Conservation (phyloP, 1,284 basidiomycete genomes). For the Ceratobasidium sp. region DNA sequence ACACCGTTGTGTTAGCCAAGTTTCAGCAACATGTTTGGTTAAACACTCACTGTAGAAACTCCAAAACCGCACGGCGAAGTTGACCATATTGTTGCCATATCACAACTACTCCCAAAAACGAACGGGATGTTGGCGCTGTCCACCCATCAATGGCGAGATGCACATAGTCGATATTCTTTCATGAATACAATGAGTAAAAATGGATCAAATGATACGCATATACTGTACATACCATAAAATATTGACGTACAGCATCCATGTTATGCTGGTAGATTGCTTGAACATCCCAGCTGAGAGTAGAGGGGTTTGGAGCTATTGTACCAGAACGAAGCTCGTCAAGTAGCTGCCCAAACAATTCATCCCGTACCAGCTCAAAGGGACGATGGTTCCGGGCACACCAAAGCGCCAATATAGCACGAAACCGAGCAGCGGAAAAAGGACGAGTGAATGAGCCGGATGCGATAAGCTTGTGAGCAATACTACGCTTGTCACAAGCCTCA, state of each 20-base stretch:
- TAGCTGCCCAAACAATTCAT: background rate
- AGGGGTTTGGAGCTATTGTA: background rate
- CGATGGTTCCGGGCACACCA: slow-evolving; percentile 16
- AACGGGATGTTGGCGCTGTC: slow-evolving; percentile 16
- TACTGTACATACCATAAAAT: background rate
- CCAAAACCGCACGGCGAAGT: background rate
- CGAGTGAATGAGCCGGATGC: background rate
- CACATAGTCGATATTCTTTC: background rate
- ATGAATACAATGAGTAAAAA: background rate
- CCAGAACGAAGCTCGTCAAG: slow-evolving; percentile 8
- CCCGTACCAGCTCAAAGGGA: background rate
- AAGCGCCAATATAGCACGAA: background rate
- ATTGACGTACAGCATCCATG: background rate
- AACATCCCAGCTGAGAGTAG: background rate
- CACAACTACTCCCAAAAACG: background rate
- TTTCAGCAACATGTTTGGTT: background rate
- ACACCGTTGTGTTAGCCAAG: background rate
- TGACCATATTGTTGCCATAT: background rate
- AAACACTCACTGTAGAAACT: slow-evolving; percentile 3
- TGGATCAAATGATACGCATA: background rate
- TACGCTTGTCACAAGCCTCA: background rate
- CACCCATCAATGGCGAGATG: slow-evolving; percentile 4
- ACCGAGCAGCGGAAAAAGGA: background rate
- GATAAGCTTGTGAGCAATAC: background rate
- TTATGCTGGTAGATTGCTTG: slow-evolving; percentile 1